Conservation (phyloP, 2,329 filamentous ascomycete species). For the Calonectria montana region DNA sequence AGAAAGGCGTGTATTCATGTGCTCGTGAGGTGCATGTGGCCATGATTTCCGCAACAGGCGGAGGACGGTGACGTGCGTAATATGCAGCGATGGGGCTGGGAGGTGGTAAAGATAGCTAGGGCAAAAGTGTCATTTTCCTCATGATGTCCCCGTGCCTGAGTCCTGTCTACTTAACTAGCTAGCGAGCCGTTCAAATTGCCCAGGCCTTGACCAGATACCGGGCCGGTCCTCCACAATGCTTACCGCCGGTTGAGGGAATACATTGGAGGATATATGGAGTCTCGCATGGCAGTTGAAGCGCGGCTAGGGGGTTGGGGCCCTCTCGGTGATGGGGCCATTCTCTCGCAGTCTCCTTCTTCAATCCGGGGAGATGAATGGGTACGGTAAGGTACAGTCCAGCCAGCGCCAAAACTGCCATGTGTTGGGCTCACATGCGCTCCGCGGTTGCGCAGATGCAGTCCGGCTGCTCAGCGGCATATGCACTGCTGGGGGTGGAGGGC, state of each 20-base stretch:
- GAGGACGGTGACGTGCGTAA: conserved; percentile 1
- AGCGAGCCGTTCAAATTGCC: background rate
- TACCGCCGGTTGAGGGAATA: conserved; percentile 11
- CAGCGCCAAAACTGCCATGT: background rate
- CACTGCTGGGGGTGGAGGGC: conserved; percentile 5
- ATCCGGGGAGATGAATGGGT: background rate
- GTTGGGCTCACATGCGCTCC: background rate
- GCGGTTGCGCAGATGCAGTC: background rate
- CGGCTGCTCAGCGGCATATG: background rate
- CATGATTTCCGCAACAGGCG: background rate
- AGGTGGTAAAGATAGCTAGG: background rate
- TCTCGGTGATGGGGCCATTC: background rate
- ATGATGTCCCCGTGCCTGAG: background rate
- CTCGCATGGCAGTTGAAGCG: background rate
- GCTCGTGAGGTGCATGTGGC: background rate
- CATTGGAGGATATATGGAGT: background rate
- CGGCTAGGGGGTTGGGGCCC: background rate
- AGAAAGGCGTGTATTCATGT: conserved; percentile 13
- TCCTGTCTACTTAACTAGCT: background rate
- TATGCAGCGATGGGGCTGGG: background rate
- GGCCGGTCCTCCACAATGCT: conserved; percentile 12
- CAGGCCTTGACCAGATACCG: background rate
- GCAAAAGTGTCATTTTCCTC: background rate
- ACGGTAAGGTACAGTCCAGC: background rate
- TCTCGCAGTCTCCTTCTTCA: background rate